Evolutionary conservation across 495 filamentous ascomycete genomes (phyloP).

Genomic region (Immersiella caudata): DNA sequence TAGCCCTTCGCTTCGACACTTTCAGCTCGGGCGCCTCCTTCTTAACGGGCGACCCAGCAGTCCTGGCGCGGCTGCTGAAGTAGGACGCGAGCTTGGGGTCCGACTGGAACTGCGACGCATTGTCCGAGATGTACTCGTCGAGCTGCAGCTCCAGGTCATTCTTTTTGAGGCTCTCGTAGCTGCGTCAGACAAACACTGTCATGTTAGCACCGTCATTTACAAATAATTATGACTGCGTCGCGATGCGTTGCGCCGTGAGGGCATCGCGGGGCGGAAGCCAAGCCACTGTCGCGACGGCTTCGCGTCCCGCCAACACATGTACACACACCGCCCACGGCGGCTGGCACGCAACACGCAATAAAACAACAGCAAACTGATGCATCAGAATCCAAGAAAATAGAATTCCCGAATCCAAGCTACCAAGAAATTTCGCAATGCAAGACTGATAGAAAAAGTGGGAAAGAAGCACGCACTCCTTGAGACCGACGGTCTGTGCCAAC

Average conservation of each 20-base stretch:
- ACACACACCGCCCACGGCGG: not conserved
- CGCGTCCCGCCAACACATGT: conserved; percentile 2
- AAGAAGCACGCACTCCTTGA: conserved; percentile 64
- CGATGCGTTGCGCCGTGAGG: not conserved
- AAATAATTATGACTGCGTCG: not conserved
- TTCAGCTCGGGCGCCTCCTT: conserved; percentile 56
- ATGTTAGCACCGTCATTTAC: conserved; percentile 1
- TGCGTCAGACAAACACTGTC: conserved; percentile 36
- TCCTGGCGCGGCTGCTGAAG: conserved; percentile 66
- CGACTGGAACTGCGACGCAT: conserved; percentile 60
- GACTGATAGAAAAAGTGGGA: conserved; percentile 26
- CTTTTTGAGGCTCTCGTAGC: conserved; percentile 74
- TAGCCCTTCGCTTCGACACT: conserved; percentile 47
- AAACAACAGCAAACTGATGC: not conserved
- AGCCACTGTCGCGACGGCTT: not conserved
- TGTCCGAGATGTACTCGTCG: conserved; percentile 71
- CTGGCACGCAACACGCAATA: not conserved
- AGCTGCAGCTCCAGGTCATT: conserved; percentile 77
- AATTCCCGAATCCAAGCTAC: not conserved
- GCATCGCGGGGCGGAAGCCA: conserved; percentile 3
- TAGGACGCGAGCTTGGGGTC: conserved; percentile 72
- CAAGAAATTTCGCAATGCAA: conserved; percentile 1
- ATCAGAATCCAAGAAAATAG: not conserved
- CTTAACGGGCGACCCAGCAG: conserved; percentile 74
- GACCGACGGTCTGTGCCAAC: conserved; percentile 70